Conservation (phyloP, 768 basidiomycete genomes). For the Boletus subparvulus region DNA sequence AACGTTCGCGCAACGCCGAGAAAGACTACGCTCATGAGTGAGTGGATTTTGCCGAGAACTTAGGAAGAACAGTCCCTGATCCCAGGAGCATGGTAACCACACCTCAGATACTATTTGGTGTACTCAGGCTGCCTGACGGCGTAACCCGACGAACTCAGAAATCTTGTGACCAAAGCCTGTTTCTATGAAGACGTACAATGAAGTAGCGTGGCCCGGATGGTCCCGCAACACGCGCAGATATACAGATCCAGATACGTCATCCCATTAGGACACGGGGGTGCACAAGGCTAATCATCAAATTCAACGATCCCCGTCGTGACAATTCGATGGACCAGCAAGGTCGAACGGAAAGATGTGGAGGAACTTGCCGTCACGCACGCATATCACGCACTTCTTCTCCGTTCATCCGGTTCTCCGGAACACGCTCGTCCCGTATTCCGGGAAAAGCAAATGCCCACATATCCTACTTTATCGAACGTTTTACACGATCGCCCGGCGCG, state of each 20-base stretch:
- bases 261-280: neutral
- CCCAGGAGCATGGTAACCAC: neutral
- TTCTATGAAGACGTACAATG: neutral
- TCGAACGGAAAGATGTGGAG: neutral
- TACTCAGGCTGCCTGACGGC: neutral
- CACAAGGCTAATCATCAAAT: slow-evolving; percentile 7
- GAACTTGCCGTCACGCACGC: neutral
- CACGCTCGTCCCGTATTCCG: neutral
- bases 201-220: neutral
- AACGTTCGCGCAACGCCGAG: neutral
- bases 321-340: neutral
- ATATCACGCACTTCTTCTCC: neutral
- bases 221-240: neutral
- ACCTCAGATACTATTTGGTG: neutral
- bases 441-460: neutral
- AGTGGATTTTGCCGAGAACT: neutral
- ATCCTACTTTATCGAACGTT: neutral
- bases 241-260: neutral
- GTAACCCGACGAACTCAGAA: neutral
- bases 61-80: neutral
- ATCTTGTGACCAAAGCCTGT: neutral
- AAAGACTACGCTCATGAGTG: neutral
- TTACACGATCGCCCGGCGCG: neutral
- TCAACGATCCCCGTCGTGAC: neutral
- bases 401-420: neutral